Conservation (phyloP, 176 grass and related monocot species). For the Triticum urartu region DNA sequence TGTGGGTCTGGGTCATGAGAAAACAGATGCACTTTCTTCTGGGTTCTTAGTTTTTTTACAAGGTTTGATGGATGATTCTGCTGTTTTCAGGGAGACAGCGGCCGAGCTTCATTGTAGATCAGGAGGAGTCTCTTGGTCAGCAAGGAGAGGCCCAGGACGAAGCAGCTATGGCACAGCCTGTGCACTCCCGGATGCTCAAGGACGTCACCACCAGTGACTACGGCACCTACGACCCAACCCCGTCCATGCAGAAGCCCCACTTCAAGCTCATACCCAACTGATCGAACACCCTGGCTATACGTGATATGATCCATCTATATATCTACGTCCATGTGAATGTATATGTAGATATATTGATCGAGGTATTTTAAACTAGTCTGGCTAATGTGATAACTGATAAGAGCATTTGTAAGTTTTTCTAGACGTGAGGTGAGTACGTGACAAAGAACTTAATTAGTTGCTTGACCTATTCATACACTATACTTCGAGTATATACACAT, state of each 20-base stretch:
- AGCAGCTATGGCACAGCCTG: not conserved
- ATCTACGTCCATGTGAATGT: not conserved
- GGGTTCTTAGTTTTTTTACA: not conserved
- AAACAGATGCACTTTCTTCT: not conserved
- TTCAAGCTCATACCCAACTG: conserved; percentile 54
- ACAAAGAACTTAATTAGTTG: not conserved
- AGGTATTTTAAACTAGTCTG: conserved; percentile 2
- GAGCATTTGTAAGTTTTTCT: not conserved
- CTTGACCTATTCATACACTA: conserved; percentile 15
- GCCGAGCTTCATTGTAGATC: conserved; percentile 12
- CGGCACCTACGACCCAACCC: conserved; percentile 37
- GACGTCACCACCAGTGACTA: conserved; percentile 43
- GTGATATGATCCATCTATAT: not conserved
- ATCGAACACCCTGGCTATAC: not conserved
- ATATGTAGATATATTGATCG: conserved; percentile 11
- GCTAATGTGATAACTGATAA: not conserved
- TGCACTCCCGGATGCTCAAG: conserved; percentile 26
- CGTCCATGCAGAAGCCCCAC: conserved; percentile 46
- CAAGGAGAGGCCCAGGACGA: conserved; percentile 26
- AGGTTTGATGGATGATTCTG: not conserved
- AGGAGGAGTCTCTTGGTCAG: conserved; percentile 5
- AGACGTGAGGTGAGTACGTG: not conserved
- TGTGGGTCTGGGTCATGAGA: not conserved
- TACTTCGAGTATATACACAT: conserved; percentile 1
- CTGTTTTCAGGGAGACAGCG: conserved; percentile 27